phyloP scores from a whole-genome alignment of 2,329 filamentous ascomycete genomes.

The Penicillium sp. region DNA sequence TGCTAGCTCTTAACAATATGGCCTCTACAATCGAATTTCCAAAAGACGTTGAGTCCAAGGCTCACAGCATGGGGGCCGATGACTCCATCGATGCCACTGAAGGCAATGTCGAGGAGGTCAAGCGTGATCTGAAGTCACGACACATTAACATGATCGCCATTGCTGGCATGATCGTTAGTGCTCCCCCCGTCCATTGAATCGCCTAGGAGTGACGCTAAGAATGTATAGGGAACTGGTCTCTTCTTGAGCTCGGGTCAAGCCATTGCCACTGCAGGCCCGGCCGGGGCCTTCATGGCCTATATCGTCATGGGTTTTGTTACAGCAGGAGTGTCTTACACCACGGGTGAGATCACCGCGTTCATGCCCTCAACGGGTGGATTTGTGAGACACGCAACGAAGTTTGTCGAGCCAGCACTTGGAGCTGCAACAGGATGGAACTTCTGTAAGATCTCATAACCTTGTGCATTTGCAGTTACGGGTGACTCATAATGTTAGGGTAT shows the following conservation, averaged over 20 bases:
- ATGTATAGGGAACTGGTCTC: constrained; percentile 10
- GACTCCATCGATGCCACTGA: constrained; percentile 13
- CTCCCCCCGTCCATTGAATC: too few relatives aligned
- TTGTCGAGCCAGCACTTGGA: constrained; percentile 10
- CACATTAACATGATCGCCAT: too few relatives aligned
- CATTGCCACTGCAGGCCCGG: constrained; percentile 10
- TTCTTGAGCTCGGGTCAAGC: constrained; percentile 12
- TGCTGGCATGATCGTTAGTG: too few relatives aligned
- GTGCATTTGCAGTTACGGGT: too few relatives aligned
- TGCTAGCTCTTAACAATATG: neutral
- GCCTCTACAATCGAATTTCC: neutral
- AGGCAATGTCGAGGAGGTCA: constrained; percentile 21
- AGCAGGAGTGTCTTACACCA: too few relatives aligned
- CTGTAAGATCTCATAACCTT: neutral
- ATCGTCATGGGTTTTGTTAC: too few relatives aligned
- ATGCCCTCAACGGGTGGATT: constrained; percentile 9
- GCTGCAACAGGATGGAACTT: constrained; percentile 12
- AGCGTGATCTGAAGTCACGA: neutral
- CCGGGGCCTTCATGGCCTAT: constrained; percentile 10
- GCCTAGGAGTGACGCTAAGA: neutral
- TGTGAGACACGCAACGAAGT: constrained; percentile 7
- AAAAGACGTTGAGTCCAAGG: constrained; percentile 2
- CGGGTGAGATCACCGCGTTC: constrained; percentile 1
- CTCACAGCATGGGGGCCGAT: neutral
- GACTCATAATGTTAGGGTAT: too few relatives aligned